These are phyloP conservation scores for Arthrobotrys sphaeroides DNA, from an alignment of 2,329 filamentous ascomycete genomes.

Conservation along the genomic window DNA sequence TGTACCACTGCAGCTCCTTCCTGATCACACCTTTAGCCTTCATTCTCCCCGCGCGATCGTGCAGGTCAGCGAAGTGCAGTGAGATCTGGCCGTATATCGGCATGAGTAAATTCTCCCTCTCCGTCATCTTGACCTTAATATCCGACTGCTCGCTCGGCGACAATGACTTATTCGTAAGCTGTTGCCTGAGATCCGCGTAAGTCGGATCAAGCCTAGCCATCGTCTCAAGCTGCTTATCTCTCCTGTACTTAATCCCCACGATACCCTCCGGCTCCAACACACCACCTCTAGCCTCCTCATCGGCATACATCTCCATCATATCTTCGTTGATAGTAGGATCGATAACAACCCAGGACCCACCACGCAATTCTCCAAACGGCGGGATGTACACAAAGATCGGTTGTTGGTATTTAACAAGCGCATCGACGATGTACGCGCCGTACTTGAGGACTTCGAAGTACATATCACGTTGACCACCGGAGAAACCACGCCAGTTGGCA, in stretches of 20 bases:
- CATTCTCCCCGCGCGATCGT: conserved; percentile 97
- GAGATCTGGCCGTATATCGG: conserved; percentile 95
- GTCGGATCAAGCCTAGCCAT: conserved; percentile 91
- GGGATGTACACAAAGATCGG: conserved; percentile 99
- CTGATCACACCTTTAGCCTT: conserved; percentile 96
- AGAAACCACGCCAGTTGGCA: conserved; percentile 99
- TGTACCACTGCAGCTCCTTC: conserved; percentile 81
- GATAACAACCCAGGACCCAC: conserved; percentile 98
- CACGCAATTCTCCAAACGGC: conserved; percentile 93
- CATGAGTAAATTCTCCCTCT: conserved; percentile 85
- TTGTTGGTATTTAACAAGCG: conserved; percentile 97
- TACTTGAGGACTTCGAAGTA: conserved; percentile 99
- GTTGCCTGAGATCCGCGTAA: conserved; percentile 84
- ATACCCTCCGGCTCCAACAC: conserved; percentile 98
- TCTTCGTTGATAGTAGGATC: conserved; percentile 97
- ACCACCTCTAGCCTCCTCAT: conserved; percentile 92
- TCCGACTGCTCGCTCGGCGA: conserved; percentile 77
- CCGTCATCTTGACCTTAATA: conserved; percentile 83
- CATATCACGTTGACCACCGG: conserved; percentile 98
- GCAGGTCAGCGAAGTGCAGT: conserved; percentile 95
- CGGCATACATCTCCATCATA: conserved; percentile 99
- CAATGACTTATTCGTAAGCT: conserved; percentile 74
- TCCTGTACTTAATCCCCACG: conserved; percentile 97
- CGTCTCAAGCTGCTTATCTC: conserved; percentile 94
- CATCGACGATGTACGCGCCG: conserved; percentile 98